phyloP scores from a whole-genome alignment of 2,329 filamentous ascomycete species.

The Fusarium protoensiforme region DNA sequence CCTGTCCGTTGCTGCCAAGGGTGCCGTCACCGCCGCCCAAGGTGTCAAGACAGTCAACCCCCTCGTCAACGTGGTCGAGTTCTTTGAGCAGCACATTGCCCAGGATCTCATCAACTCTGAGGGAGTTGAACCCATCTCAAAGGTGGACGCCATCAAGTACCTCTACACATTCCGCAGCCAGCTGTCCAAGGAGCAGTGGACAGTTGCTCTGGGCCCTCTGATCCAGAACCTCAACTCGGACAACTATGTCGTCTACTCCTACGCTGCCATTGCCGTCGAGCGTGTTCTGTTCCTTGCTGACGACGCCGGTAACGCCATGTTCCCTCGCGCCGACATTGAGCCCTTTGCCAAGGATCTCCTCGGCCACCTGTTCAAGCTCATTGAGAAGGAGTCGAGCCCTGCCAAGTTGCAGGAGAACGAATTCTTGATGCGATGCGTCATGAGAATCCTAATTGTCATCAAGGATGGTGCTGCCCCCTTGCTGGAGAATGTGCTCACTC shows the following conservation, averaged over 20 bases:
- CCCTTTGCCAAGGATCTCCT: constrained; percentile 87
- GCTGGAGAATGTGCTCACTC: constrained; percentile 81
- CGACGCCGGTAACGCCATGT: constrained; percentile 79
- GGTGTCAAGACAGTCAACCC: constrained; percentile 92
- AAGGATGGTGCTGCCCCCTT: constrained; percentile 82
- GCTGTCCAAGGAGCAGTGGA: constrained; percentile 91
- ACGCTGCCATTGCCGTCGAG: constrained; percentile 96
- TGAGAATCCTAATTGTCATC: constrained; percentile 96
- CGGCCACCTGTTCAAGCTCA: constrained; percentile 88
- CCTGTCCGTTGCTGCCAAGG: constrained; percentile 92
- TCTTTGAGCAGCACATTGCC: constrained; percentile 93
- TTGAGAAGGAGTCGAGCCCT: constrained; percentile 84
- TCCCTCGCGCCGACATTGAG: constrained; percentile 81
- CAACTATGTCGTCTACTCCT: constrained; percentile 98
- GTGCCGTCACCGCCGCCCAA: constrained; percentile 84
- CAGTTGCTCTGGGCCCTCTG: constrained; percentile 85
- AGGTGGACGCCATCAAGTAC: constrained; percentile 98
- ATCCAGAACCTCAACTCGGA: constrained; percentile 90
- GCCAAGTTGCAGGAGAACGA: constrained; percentile 99
- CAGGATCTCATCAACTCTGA: constrained; percentile 81
- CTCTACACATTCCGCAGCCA: constrained; percentile 97
- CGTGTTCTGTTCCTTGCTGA: constrained; percentile 87
- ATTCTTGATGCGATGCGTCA: constrained; percentile 98
- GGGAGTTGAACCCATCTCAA: constrained; percentile 83
- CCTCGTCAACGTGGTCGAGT: constrained; percentile 90